Evolutionary conservation across 1,284 basidiomycete species (phyloP).

Genomic region (Cyathus olla): DNA sequence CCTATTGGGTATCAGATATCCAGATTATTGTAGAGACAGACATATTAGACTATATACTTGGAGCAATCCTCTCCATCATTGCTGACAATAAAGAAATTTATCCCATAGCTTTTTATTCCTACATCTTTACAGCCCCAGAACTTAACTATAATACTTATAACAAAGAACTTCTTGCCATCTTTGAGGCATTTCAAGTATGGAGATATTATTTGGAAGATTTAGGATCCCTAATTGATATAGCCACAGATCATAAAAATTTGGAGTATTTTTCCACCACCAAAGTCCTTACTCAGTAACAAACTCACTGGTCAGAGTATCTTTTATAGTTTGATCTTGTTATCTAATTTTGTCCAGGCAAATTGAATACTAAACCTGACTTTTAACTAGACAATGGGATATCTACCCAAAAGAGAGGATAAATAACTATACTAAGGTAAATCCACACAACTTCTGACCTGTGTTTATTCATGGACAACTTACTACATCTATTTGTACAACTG

Average conservation of each 20-base stretch:
- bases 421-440: slow-evolving; percentile 6
- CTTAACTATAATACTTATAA: slow-evolving; percentile 55
- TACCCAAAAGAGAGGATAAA: slow-evolving; percentile 5
- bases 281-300: slow-evolving; percentile 1
- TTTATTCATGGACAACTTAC: not conserved
- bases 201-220: slow-evolving; percentile 17
- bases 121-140: slow-evolving; percentile 40
- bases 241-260: slow-evolving; percentile 31
- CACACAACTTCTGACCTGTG: not conserved
- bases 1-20: slow-evolving; percentile 41
- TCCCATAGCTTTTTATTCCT: slow-evolving; percentile 46
- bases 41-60: slow-evolving; percentile 5
- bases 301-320: slow-evolving; percentile 4
- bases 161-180: slow-evolving; percentile 50
- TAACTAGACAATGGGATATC: slow-evolving; percentile 7
- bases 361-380: slow-evolving; percentile 5
- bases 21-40: slow-evolving; percentile 18
- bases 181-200: slow-evolving; percentile 25
- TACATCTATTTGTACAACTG: not conserved
- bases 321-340: slow-evolving; percentile 2
- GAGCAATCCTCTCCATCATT: slow-evolving; percentile 22
- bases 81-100: slow-evolving; percentile 18
- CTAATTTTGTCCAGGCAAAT: not conserved
- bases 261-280: slow-evolving; percentile 9
- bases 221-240: slow-evolving; percentile 10